phyloP scores from a whole-genome alignment of 108 stramenopile species.

The Fragilaria crotonensis region DNA sequence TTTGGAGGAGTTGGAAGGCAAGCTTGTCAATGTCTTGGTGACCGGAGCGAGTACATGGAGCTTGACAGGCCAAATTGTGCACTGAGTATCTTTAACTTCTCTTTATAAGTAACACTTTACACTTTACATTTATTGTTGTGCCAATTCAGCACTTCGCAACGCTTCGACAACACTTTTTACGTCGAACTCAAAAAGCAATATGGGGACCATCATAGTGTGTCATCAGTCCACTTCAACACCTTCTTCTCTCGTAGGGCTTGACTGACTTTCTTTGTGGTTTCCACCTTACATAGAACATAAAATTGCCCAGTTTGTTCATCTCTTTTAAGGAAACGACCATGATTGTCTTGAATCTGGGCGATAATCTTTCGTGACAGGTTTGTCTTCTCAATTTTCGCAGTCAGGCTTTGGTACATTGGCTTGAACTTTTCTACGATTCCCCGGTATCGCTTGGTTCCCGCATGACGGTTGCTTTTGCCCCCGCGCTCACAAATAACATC shows the following conservation, averaged over 20 bases:
- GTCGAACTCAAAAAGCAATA: neutral
- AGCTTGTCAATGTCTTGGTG: slow-evolving; percentile 62
- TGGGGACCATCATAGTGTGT: neutral
- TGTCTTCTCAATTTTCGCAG: slow-evolving; percentile 41
- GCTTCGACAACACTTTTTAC: neutral
- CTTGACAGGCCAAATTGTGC: slow-evolving; percentile 39
- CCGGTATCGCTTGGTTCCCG: slow-evolving; percentile 41
- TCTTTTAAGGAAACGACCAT: slow-evolving; percentile 20
- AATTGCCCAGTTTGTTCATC: slow-evolving; percentile 3
- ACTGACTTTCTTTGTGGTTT: slow-evolving; percentile 31
- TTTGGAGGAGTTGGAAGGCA: slow-evolving; percentile 59
- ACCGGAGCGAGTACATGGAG: slow-evolving; percentile 79
- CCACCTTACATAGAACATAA: slow-evolving; percentile 10
- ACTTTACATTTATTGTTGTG: too few relatives aligned
- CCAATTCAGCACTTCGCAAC: too few relatives aligned
- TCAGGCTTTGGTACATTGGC: slow-evolving; percentile 16
- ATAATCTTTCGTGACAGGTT: slow-evolving; percentile 5
- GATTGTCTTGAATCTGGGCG: neutral
- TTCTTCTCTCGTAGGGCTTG: slow-evolving; percentile 30
- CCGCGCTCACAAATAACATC: slow-evolving; percentile 40
- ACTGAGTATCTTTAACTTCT: too few relatives aligned
- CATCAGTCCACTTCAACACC: neutral
- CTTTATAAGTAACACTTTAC: too few relatives aligned
- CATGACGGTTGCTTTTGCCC: slow-evolving; percentile 33
- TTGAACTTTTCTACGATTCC: slow-evolving; percentile 27